Base-by-base conservation (phyloP, 495 filamentous ascomycete genomes). In the Aspergillus olivimuriae region DNA sequence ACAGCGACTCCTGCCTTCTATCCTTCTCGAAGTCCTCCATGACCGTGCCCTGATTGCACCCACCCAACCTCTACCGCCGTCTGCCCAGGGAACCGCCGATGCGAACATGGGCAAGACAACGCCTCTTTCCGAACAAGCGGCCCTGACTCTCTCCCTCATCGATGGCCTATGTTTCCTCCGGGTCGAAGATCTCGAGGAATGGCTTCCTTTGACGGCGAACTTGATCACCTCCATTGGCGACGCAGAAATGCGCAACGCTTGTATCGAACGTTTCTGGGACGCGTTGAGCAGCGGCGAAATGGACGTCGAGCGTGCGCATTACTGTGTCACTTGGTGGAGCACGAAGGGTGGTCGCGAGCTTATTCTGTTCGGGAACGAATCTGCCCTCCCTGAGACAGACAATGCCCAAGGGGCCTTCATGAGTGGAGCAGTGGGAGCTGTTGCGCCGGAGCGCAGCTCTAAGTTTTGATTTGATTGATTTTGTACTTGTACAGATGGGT, bases 271-370 rank as follows among this genome's bases (percentile, higher is more conserved):
- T 36, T 87, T 95, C 60, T 95, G 90, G 89, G 80, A 95, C 38
- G 74, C 87, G 1, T 47, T 97, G 32, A 82, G 81, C 18, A 78
- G 75, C 47, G 89, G 91, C 6, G 90, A 96, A 65, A 91, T 96
- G 83, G 90, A 96, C 66, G 79, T 94, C 36, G 86, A 94, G 53
- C 72, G 88, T 19, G 81, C 86, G 8, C 81, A 84, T 37, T 70
- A 86, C 34, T 91, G 82, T 44, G 83, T 94, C 20, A 78, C 80
- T 10, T 98, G 92, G 92, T 98, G 92, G 92, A 76, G 68, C 41
- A 83, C 80, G 1, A 60, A 64, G 33, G 84, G 84, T 12, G 86
- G 86, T 0, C 68, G 83, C 32, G 81, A 87, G 48, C 63, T 72
- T 50, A 69, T 87, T 11, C 53, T 87, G 0, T 81, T 74, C 58